Conservation (phyloP, 192 early-diverging fungal genomes). For the Backusella morwellensis region DNA sequence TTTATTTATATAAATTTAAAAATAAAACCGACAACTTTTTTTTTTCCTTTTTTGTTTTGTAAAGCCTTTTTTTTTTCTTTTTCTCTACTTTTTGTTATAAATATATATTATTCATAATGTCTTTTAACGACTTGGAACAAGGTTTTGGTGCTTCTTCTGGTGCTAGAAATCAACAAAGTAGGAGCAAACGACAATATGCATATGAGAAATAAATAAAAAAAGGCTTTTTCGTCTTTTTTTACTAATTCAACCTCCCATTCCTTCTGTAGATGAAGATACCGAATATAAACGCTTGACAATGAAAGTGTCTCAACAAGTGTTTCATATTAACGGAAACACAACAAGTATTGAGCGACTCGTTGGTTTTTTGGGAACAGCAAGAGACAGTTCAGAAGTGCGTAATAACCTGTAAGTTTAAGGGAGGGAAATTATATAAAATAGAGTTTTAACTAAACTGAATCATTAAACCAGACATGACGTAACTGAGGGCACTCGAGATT, state of each 20-base stretch:
- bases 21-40: background rate
- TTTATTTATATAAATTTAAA: background rate
- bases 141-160: slow-evolving; percentile 5
- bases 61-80: background rate
- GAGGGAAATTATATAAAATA: background rate
- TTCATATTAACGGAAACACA: slow-evolving; percentile 82
- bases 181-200: background rate
- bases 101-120: slow-evolving; percentile 1
- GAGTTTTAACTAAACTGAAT: background rate
- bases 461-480: slow-evolving; percentile 54
- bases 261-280: slow-evolving; percentile 39
- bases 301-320: slow-evolving; percentile 80
- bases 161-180: slow-evolving; percentile 11
- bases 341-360: slow-evolving; percentile 81
- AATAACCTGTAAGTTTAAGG: slow-evolving; percentile 58
- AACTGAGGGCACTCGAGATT: slow-evolving; percentile 78
- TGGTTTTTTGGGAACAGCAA: slow-evolving; percentile 67
- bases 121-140: slow-evolving; percentile 23
- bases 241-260: background rate
- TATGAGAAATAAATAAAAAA: too few species aligned
- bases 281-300: slow-evolving; percentile 55
- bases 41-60: background rate
- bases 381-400: slow-evolving; percentile 77
- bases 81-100: background rate
- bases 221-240: background rate